Conservation (phyloP, 225 moss, liverwort and hornwort species). For the Physcomitrium patens region DNA sequence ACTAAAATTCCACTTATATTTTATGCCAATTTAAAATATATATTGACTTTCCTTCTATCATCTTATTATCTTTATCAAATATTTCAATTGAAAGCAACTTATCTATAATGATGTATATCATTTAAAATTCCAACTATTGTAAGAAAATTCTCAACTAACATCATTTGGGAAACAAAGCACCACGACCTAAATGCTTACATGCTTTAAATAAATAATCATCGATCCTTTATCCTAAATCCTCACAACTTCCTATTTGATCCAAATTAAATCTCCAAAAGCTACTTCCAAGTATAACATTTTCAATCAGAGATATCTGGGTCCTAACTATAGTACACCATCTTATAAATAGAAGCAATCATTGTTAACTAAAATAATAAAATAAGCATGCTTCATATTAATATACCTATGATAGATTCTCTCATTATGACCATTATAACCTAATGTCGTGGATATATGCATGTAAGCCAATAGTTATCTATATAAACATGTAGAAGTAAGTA, state of each 20-base stretch:
- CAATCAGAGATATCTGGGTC: constrained; percentile 15
- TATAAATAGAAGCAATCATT: constrained; percentile 19
- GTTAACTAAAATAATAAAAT: constrained; percentile 34
- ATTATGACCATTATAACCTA: constrained; percentile 37
- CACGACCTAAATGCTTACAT: constrained; percentile 30
- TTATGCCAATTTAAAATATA: too few relatives aligned
- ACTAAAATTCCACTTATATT: too few relatives aligned
- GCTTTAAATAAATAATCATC: constrained; percentile 5
- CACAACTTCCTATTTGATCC: constrained; percentile 20
- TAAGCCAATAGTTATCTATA: too few relatives aligned
- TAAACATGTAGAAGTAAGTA: too few relatives aligned
- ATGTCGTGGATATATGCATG: too few relatives aligned
- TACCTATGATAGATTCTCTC: constrained; percentile 48
- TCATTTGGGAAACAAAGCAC: neutral
- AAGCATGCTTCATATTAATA: constrained; percentile 45
- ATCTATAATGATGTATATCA: too few relatives aligned
- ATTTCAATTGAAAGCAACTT: too few relatives aligned
- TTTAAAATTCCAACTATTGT: neutral
- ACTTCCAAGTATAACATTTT: neutral
- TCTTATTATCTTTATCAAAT: too few relatives aligned
- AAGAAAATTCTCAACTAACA: neutral
- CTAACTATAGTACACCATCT: constrained; percentile 26
- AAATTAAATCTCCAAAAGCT: constrained; percentile 21
- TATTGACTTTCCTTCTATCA: too few relatives aligned
- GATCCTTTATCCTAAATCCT: constrained; percentile 23